Percentiles rank a stretch among this genome's conserved stretches.
These are phyloP conservation scores for Pneumocystis sp. DNA, from an alignment of 1,139 yeast genomes.

Conservation along the genomic window DNA sequence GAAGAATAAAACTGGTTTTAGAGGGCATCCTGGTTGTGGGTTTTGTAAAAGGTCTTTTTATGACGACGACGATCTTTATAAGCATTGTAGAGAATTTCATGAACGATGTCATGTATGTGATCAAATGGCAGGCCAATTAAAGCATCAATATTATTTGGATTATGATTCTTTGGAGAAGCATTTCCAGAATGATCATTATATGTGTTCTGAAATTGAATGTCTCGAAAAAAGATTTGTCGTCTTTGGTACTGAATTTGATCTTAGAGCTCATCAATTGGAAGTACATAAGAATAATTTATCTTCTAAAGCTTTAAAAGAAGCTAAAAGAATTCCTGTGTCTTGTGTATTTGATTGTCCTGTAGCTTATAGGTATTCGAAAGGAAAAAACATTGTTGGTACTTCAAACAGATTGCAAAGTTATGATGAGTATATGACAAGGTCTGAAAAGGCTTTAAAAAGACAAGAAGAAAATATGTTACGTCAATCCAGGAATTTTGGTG, in stretches of 20 bases:
- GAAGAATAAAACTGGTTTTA: constrained; percentile 43
- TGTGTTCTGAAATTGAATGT: constrained; percentile 70
- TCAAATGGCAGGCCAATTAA: constrained; percentile 37
- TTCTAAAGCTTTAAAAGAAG: constrained; percentile 10
- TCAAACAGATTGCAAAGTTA: constrained; percentile 1
- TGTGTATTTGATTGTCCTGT: constrained; percentile 9
- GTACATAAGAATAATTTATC: constrained; percentile 49
- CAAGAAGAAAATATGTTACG: background rate
- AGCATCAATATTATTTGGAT: constrained; percentile 65
- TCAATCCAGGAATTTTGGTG: background rate
- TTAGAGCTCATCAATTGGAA: constrained; percentile 74
- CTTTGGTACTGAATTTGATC: constrained; percentile 69
- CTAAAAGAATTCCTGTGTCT: constrained; percentile 7
- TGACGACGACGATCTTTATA: constrained; percentile 71
- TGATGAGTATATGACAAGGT: background rate
- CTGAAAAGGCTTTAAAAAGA: background rate
- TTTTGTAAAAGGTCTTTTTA: constrained; percentile 70
- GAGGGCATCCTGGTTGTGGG: constrained; percentile 80
- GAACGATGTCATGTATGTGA: constrained; percentile 88
- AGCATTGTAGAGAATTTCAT: constrained; percentile 72
- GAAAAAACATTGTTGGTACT: constrained; percentile 2
- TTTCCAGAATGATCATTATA: constrained; percentile 57
- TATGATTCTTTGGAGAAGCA: constrained; percentile 63
- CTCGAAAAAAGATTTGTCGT: constrained; percentile 84
- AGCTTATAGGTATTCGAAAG: constrained; percentile 5